These are phyloP conservation scores for Blastomyces parvus DNA, from an alignment of 2,329 filamentous ascomycete genomes.

Conservation along the genomic window DNA sequence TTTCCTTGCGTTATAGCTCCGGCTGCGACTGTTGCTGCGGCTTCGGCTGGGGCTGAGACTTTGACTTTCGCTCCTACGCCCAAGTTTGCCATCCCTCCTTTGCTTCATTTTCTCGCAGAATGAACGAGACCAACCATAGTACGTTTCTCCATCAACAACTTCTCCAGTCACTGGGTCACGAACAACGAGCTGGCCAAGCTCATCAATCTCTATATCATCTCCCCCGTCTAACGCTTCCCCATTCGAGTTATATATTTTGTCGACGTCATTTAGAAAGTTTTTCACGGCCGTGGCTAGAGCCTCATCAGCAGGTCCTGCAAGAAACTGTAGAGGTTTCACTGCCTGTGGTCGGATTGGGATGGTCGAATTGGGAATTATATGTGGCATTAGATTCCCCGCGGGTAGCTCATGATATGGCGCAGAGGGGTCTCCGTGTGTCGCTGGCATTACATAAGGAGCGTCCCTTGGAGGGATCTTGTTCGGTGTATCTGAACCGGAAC, in stretches of 20 bases:
- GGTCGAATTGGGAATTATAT: conserved; percentile 66
- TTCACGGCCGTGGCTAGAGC: conserved; percentile 60
- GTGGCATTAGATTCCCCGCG: conserved; percentile 69
- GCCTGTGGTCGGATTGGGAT: conserved; percentile 61
- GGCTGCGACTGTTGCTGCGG: conserved; percentile 14
- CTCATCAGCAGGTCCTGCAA: conserved; percentile 57
- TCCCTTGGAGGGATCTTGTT: conserved; percentile 39
- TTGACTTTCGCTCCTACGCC: conserved; percentile 34
- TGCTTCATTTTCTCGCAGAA: conserved; percentile 76
- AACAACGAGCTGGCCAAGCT: conserved; percentile 60
- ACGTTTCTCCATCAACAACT: conserved; percentile 58
- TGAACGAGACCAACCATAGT: conserved; percentile 75
- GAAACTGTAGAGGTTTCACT: conserved; percentile 62
- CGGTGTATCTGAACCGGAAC: conserved; percentile 25
- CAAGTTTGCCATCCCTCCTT: conserved; percentile 21
- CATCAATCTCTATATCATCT: conserved; percentile 55
- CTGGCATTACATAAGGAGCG: conserved; percentile 60
- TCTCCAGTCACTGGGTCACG: conserved; percentile 59
- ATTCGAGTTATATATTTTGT: conserved; percentile 55
- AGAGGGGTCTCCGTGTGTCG: conserved; percentile 63
- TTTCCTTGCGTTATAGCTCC: conserved; percentile 33
- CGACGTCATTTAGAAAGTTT: conserved; percentile 57
- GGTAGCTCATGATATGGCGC: conserved; percentile 74
- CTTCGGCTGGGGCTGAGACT: conserved; percentile 27
- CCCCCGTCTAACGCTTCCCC: conserved; percentile 41